phyloP scores from a whole-genome alignment of 2,329 filamentous ascomycete genomes.

The Lecanicillium sp. region DNA sequence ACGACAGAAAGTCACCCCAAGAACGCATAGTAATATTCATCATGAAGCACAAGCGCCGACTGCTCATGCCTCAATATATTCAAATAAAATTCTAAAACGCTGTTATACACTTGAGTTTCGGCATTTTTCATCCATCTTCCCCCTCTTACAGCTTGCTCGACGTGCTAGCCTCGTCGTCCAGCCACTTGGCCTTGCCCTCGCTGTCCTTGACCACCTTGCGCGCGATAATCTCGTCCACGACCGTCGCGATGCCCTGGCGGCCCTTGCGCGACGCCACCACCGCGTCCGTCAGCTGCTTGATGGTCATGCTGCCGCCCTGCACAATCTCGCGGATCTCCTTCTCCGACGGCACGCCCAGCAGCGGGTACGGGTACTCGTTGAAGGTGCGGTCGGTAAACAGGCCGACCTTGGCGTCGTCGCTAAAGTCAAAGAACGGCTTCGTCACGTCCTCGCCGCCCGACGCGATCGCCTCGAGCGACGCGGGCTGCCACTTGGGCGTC shows the following conservation, averaged over 20 bases:
- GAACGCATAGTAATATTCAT: background rate
- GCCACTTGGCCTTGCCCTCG: slow-evolving; percentile 39
- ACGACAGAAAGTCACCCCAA: too few relatives aligned
- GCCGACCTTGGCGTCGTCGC: slow-evolving; percentile 41
- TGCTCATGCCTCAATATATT: background rate
- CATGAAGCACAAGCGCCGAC: background rate
- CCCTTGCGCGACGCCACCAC: slow-evolving; percentile 54
- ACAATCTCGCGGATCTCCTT: slow-evolving; percentile 46
- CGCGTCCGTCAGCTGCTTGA: slow-evolving; percentile 54
- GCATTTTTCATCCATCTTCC: background rate
- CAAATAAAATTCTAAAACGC: background rate
- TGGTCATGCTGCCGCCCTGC: slow-evolving; percentile 31
- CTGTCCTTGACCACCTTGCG: slow-evolving; percentile 51
- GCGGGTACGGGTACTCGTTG: slow-evolving; percentile 63
- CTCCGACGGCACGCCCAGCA: slow-evolving; percentile 72
- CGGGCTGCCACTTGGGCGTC: slow-evolving; percentile 70
- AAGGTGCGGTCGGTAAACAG: slow-evolving; percentile 62
- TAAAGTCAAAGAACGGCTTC: slow-evolving; percentile 61
- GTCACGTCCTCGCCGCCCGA: slow-evolving; percentile 45
- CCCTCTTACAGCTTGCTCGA: slow-evolving; percentile 26
- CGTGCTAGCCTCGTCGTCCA: slow-evolving; percentile 22
- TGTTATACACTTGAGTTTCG: slow-evolving; percentile 13
- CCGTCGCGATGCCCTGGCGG: slow-evolving; percentile 63
- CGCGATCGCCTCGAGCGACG: slow-evolving; percentile 61
- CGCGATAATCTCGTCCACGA: slow-evolving; percentile 61